Percentiles rank a stretch among this genome's conserved stretches.
phyloP scores from a whole-genome alignment of 1,284 basidiomycete genomes.

The Leccinum subfulvum region DNA sequence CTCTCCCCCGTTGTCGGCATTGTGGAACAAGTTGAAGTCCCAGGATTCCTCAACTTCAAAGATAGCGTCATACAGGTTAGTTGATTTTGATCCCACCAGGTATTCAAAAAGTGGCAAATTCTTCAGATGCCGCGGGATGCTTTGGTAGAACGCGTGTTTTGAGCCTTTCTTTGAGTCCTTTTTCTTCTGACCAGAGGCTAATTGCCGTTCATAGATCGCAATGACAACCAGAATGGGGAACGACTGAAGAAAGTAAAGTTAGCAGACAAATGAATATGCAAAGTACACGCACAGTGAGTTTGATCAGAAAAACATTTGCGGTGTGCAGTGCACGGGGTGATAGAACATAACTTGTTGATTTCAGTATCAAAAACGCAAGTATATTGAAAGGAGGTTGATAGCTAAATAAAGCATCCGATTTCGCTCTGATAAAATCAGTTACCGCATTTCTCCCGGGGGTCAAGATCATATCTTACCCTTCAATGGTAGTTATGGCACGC shows the following conservation, averaged over 20 bases:
- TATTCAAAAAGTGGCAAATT: conserved; percentile 71
- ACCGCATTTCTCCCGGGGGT: background rate
- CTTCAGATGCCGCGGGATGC: conserved; percentile 67
- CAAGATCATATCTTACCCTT: conserved; percentile 56
- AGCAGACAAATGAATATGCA: background rate
- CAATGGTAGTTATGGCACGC: conserved; percentile 82
- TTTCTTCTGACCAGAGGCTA: conserved; percentile 48
- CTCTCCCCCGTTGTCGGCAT: conserved; percentile 40
- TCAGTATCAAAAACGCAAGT: conserved; percentile 73
- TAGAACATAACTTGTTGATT: conserved; percentile 72
- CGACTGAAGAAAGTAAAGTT: conserved; percentile 40
- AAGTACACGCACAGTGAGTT: conserved; percentile 46
- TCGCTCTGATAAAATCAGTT: conserved; percentile 52
- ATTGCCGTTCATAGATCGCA: conserved; percentile 76
- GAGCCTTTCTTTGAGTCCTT: conserved; percentile 51
- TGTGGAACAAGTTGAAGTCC: conserved; percentile 51
- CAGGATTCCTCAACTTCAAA: conserved; percentile 65
- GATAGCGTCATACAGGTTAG: conserved; percentile 70
- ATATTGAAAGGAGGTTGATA: conserved; percentile 88
- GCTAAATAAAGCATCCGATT: conserved; percentile 86
- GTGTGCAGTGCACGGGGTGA: conserved; percentile 75
- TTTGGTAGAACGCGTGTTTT: conserved; percentile 58
- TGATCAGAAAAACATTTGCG: conserved; percentile 81
- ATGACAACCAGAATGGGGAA: conserved; percentile 81
- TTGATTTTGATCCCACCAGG: conserved; percentile 61